Conservation (phyloP, 225 moss, liverwort and hornwort species). For the Sphagnum tenellum region DNA sequence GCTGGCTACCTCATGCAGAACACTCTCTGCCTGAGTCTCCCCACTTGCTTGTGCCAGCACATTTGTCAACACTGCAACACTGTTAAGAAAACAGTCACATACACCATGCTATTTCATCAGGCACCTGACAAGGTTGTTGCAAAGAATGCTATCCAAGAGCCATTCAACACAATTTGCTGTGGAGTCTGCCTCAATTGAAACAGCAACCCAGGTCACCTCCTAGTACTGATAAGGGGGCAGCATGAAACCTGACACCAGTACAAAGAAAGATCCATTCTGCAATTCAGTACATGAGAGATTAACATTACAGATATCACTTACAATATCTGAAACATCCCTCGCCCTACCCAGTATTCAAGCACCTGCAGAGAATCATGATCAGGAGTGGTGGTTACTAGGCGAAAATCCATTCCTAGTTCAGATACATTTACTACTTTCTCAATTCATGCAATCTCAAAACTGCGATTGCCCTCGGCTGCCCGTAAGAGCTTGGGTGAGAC, state of each 20-base stretch:
- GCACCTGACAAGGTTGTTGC: not conserved
- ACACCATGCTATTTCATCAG: constrained; percentile 4
- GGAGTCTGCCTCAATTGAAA: not conserved
- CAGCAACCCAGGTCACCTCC: not conserved
- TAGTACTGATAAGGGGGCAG: not conserved
- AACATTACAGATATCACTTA: constrained; percentile 23
- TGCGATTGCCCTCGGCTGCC: not conserved
- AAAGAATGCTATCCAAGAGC: not conserved
- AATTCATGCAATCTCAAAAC: not conserved
- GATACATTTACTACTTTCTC: too few species aligned
- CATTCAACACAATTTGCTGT: too few species aligned
- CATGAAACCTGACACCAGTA: too few species aligned
- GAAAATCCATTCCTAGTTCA: not conserved
- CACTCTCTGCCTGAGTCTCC: constrained; percentile 45
- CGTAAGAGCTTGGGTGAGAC: not conserved
- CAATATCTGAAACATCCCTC: constrained; percentile 86
- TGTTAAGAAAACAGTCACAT: constrained; percentile 10
- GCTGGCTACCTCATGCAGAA: constrained; percentile 67
- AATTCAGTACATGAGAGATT: too few species aligned
- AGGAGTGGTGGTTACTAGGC: not conserved
- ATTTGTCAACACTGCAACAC: constrained; percentile 85
- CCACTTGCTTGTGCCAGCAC: constrained; percentile 62
- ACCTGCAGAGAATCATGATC: constrained; percentile 25
- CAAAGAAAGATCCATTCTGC: not conserved
- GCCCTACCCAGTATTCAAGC: constrained; percentile 69